These are phyloP conservation scores for Crassisporium funariophilum DNA, from an alignment of 768 basidiomycete species.

Conservation along the genomic window DNA sequence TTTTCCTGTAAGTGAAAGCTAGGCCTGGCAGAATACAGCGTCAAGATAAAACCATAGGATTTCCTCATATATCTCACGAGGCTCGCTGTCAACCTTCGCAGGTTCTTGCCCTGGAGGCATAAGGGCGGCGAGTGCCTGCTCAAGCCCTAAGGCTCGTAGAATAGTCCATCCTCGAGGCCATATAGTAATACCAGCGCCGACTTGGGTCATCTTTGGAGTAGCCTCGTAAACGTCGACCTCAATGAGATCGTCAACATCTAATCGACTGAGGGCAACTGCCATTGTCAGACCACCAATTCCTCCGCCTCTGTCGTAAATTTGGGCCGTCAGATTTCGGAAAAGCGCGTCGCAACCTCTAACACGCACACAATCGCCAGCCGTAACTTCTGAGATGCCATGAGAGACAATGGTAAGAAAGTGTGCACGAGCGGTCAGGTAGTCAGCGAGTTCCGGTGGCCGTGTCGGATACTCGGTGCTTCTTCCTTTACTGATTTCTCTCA, in stretches of 20 bases:
- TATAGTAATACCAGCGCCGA: conserved; percentile 49
- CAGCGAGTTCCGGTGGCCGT: no score
- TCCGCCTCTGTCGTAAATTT: conserved; percentile 27
- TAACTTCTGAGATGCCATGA: conserved; percentile 12
- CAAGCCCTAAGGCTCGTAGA: conserved; percentile 40
- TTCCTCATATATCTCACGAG: no score
- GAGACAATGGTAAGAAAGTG: no score
- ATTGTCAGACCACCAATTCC: conserved; percentile 35
- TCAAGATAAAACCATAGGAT: no score
- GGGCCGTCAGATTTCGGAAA: neutral
- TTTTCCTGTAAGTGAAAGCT: conserved; percentile 12
- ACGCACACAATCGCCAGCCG: conserved; percentile 20
- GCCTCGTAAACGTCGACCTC: conserved; percentile 48
- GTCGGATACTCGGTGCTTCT: no score
- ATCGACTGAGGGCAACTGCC: conserved; percentile 18
- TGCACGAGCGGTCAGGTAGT: no score
- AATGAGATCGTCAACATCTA: conserved; percentile 19
- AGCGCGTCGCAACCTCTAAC: neutral
- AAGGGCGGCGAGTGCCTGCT: conserved; percentile 10
- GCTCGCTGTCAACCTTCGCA: neutral
- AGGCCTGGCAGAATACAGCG: conserved; percentile 8
- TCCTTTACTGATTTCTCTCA: no score
- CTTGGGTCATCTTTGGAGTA: conserved; percentile 38
- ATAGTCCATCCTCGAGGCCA: conserved; percentile 46
- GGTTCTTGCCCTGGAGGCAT: conserved; percentile 13